Evolutionary conservation across 805 yeast species (phyloP).

Genomic region (Barnettozyma wickerhamii): DNA sequence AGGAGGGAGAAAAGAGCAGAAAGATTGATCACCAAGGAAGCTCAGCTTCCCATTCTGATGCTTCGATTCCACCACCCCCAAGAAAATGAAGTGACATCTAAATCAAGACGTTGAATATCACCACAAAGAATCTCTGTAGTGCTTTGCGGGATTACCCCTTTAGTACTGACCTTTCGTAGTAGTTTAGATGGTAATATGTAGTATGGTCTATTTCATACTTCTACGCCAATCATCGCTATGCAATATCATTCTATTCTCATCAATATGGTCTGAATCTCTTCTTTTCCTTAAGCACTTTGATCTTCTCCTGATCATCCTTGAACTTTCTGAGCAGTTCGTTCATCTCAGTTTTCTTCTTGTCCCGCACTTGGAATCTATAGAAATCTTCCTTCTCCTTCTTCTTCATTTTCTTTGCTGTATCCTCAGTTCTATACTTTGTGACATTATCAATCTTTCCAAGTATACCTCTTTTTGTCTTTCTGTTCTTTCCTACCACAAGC

Average conservation of each 20-base stretch:
- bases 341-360: constrained; percentile 88
- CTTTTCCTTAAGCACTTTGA: constrained; percentile 71
- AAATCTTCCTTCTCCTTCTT: constrained; percentile 83
- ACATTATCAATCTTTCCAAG: constrained; percentile 48
- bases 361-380: constrained; percentile 94
- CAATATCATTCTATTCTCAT: too few relatives aligned
- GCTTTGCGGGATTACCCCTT: too few relatives aligned
- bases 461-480: constrained; percentile 74
- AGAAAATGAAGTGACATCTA: constrained; percentile 7
- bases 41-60: constrained; percentile 14
- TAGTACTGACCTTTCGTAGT: too few relatives aligned
- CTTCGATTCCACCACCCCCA: constrained; percentile 33
- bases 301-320: constrained; percentile 86
- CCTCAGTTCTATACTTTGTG: constrained; percentile 30
- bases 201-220: too few relatives aligned
- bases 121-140: too few relatives aligned
- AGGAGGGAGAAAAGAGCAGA: constrained; percentile 38
- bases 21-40: constrained; percentile 32
- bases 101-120: too few relatives aligned
- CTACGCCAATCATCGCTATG: too few relatives aligned
- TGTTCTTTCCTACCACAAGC: constrained; percentile 79
- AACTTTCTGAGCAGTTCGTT: constrained; percentile 78
- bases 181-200: too few relatives aligned
- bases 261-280: constrained; percentile 83
- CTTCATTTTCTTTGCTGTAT: constrained; percentile 45